Base-by-base conservation (phyloP, 352 stramenopile species). In the Phytophthora idaei region DNA sequence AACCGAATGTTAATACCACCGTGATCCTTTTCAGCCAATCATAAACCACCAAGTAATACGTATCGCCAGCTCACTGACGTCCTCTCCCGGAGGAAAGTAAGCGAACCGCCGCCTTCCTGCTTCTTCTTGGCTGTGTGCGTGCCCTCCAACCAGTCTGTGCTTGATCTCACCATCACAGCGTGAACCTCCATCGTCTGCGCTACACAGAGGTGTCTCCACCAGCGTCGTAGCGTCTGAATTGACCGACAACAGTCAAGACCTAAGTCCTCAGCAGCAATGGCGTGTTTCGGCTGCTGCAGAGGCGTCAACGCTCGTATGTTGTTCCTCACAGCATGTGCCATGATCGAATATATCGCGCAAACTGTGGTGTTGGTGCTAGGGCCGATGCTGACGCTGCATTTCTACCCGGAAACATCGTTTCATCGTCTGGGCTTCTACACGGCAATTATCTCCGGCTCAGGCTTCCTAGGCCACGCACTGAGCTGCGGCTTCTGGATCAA, bases 401-500 rank as follows among this genome's bases (percentile, higher is more conserved):
- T 94, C 59, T 92, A 92, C 48, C 86, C 86, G 17, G 69, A 77
- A 25, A 91, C 83, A 31, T 87, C 81, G 56, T 92, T 89, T 71
- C 74, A 82, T 67, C 80, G 81, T 44, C 39, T 94, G 3, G 85
- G 83, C 15, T 91, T 94, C 62, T 94, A 92, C 64, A 91, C 85
- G 21, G 83, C 85, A 36, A 77, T 92, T 46, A 76, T 94, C 42
- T 81, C 80, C 2, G 82, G 82, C 50, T 70, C 81, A 0, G 83
- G 85, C 32, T 92, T 89, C 65, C 56, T 94, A 14, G 85, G 85
- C 28, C 85, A 90, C 58, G 76, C 73, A 14, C 57, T 94, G 21
- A 91, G 81, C 69, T 92, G 83, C 61, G 82, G 83, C 28, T 75
- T 91, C 52, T 94, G 85, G 85, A 90, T 94, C 61, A 91, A 91